phyloP scores from a whole-genome alignment of 441 rosid genomes.

The Euphorbia schlechtendalii region DNA sequence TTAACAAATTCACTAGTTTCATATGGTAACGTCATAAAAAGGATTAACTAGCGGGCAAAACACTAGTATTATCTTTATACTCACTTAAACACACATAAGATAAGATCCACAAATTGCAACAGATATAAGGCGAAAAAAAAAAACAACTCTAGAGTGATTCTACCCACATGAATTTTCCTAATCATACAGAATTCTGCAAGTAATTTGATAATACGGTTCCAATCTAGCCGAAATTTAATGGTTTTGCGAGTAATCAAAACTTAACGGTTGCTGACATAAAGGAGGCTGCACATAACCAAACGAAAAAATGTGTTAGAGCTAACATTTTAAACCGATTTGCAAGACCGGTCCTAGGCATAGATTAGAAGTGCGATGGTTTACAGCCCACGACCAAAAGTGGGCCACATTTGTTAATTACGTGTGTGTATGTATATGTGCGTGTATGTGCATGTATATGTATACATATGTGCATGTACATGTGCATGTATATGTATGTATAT shows the following conservation, averaged over 20 bases:
- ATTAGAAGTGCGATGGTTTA: too few species aligned
- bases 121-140: not conserved
- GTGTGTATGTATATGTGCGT: too few species aligned
- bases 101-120: not conserved
- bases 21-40: not conserved
- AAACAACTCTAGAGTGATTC: conserved; percentile 10
- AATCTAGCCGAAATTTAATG: conserved; percentile 28
- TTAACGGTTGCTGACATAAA: conserved; percentile 78
- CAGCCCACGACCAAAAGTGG: too few species aligned
- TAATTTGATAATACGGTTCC: conserved; percentile 16
- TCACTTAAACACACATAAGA: conserved; percentile 13
- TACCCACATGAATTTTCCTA: conserved; percentile 18
- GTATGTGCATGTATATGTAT: too few species aligned
- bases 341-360: too few species aligned
- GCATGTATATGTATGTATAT: too few species aligned
- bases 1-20: not conserved
- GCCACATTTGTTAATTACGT: too few species aligned
- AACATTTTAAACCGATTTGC: too few species aligned
- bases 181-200: conserved; percentile 21
- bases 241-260: conserved; percentile 67
- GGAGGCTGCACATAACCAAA: conserved; percentile 49
- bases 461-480: too few species aligned
- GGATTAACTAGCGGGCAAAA: conserved; percentile 3
- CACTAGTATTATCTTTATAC: conserved; percentile 7
- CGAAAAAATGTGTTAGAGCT: not conserved